phyloP scores from a whole-genome alignment of 441 rosid genomes.

The Corymbia citriodora region DNA sequence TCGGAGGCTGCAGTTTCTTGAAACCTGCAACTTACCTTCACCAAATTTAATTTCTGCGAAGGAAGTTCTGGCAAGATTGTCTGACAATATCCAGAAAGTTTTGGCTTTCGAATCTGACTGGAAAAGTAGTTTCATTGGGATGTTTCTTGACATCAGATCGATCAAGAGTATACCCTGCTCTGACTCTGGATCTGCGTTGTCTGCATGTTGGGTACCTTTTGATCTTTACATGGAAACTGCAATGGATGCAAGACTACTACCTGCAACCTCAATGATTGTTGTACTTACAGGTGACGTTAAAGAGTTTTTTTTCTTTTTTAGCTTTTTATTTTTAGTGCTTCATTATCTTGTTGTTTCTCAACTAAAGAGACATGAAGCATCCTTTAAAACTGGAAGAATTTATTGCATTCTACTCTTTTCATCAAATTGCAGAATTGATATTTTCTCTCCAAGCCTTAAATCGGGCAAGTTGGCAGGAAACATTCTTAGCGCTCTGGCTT shows the following conservation, averaged over 20 bases:
- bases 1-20: constrained; percentile 39
- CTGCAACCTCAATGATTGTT: constrained; percentile 33
- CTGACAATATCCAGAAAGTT: constrained; percentile 29
- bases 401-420: not conserved
- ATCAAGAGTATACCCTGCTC: constrained; percentile 25
- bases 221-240: constrained; percentile 59
- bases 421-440: not conserved
- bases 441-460: constrained; percentile 26
- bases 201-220: constrained; percentile 53
- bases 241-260: constrained; percentile 59
- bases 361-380: not conserved
- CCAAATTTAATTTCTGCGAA: constrained; percentile 24
- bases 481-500: constrained; percentile 73
- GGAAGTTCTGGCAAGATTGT: constrained; percentile 32
- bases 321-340: not conserved
- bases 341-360: not conserved
- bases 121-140: constrained; percentile 26
- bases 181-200: constrained; percentile 24
- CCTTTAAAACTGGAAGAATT: not conserved
- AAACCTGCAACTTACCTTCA: constrained; percentile 28
- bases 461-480: constrained; percentile 64
- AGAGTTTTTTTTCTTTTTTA: not conserved
- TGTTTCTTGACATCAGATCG: constrained; percentile 28
- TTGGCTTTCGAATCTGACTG: constrained; percentile 29
- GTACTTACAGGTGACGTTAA: constrained; percentile 37